Evolutionary conservation across 495 filamentous ascomycete species (phyloP), one percentile per base, ranked within the genome.

Genomic region (Recurvomyces mirabilis): DNA sequence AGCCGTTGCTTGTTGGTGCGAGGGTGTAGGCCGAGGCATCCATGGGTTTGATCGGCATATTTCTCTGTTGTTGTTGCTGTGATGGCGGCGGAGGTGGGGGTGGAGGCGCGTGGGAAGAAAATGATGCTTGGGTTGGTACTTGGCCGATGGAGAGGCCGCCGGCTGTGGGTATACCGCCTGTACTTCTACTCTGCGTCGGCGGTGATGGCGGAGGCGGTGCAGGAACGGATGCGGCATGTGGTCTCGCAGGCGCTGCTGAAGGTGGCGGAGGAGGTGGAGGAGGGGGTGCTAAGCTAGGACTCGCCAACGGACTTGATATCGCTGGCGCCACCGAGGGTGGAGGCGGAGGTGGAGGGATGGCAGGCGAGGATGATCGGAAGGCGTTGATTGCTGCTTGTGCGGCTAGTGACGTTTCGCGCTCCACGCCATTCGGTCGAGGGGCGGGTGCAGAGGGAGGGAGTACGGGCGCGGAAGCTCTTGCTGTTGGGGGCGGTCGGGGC

Each of bases 391-490:
- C 62, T 22, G 60, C 62, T 54, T 53, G 54, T 50, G 53, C 60
- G 18, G 62, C 62, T 23, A 65, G 43, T 23, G 53, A 59, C 20
- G 60, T 38, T 14, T 43, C 33, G 19, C 38, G 33, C 18, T 14
- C 4, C 15, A 21, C 15, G 38, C 43, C 43, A 21, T 52, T 47
- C 10, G 46, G 15, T 17, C 36, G 37, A 20, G 62, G 50, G 14
- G 61, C 30, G 6, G 57, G 43, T n/a, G 59, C 50, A 20, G 51
- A 41, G n/a, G 50, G 23, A 6, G 56, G 35, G 32, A 51, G 40
- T 13, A 47, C n/a, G 72, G 13, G 81, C 81, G 18, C 82, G 82
- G 40, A 89, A 82, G 36, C 19, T 22, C 39, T 50, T 6, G 43
- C 17, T 81, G 68, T 13, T 88, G 69, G 4, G 86, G 56, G 10